A percentile compares a stretch with the other conserved stretches of the same genome.
Evolutionary conservation across 768 basidiomycete genomes (phyloP).

Genomic region (Boletus patriciae): DNA sequence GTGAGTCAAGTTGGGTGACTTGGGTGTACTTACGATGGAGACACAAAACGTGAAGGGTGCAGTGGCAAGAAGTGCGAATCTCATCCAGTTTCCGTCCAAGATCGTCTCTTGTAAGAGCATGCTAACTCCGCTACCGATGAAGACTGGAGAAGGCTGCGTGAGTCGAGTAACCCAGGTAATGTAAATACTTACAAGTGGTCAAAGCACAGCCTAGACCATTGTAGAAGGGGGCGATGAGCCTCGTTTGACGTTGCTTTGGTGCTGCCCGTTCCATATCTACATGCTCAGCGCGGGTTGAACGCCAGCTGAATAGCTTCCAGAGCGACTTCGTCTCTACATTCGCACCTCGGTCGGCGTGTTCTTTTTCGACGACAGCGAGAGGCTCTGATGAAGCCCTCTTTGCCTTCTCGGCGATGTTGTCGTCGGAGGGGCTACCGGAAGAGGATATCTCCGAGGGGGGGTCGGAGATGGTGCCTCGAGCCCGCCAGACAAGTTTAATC

Average conservation of each 20-base stretch:
- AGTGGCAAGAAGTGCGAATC: constrained; percentile 67
- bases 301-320: constrained; percentile 41
- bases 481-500: constrained; percentile 78
- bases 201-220: constrained; percentile 68
- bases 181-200: constrained; percentile 52
- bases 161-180: neutral
- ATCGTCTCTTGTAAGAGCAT: constrained; percentile 65
- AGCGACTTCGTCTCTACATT: neutral
- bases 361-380: constrained; percentile 8
- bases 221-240: constrained; percentile 72
- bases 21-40: constrained; percentile 53
- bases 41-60: constrained; percentile 75
- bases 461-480: constrained; percentile 38
- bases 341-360: neutral
- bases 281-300: constrained; percentile 43
- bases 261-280: constrained; percentile 55
- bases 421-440: constrained; percentile 51
- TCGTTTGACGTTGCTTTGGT: constrained; percentile 45
- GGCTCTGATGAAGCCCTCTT: constrained; percentile 22
- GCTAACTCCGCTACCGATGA: constrained; percentile 60
- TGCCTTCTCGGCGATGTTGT: constrained; percentile 54
- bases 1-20: neutral
- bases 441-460: constrained; percentile 41
- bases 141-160: constrained; percentile 45
- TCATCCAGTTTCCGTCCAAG: constrained; percentile 58